Evolutionary conservation across 2,329 filamentous ascomycete genomes (phyloP), one percentile per base, ranked within the genome.

Genomic region (Stromatinia cepivora): DNA sequence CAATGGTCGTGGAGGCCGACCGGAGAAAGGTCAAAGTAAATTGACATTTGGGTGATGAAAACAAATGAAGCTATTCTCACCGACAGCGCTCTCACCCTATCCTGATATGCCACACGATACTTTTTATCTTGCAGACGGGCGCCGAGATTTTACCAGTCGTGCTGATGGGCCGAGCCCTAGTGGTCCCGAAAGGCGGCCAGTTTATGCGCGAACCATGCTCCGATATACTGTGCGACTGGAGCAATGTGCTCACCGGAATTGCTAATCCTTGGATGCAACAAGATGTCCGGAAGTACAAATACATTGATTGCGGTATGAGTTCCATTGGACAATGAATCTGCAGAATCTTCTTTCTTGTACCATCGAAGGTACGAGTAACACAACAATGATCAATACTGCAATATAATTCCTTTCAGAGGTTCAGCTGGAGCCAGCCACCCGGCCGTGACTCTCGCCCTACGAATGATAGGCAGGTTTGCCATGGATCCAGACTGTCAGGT

Each of bases 1-100:
- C 50, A 70, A 48, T 57, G 70, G 72, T 67, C 72, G 70, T 46
- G 66, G 56, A 54, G 72, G 69, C 25, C 75, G 72, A 67, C 69
- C 74, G 62, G 87, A 89, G 77, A 85, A 84, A 71, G 87, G 87
- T 20, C 87, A 90, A 76, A 87, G 83, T 72, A 87, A 82, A 77
- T 81, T 90, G 77, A 84, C 82, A 54, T 90, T 90, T 81, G 76
- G 76, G 69, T 78, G 72, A 78, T 68, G 70, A 61, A 45, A 48
- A 57, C 34, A 52, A 48, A 61, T 42, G 31, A 61, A 56, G 57
- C 13, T 67, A 53, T 28, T 58, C 54, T 65, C 54, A 67, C 52
- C 67, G 36, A 61, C 20, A 50, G 46, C 45, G 22, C 15, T 66
- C 70, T 67, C 66, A 66, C 57, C 73, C 74, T 75, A 76, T 75